Evolutionary conservation across 2,329 filamentous ascomycete genomes (phyloP).

Genomic region (Aureobasidium mangrovei): DNA sequence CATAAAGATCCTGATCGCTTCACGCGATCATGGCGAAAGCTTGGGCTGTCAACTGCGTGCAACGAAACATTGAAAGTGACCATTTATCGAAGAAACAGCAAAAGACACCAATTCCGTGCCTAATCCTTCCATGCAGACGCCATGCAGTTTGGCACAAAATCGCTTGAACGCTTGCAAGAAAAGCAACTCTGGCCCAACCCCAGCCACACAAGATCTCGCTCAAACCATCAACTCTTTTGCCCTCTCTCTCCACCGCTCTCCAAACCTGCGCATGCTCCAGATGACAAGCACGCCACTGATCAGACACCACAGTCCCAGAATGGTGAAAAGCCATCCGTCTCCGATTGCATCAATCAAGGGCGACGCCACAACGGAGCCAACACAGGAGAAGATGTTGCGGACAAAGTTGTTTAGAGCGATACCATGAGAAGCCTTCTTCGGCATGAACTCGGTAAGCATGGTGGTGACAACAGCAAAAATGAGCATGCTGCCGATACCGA

Average conservation of each 20-base stretch:
- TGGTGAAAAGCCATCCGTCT: constrained; percentile 68
- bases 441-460: constrained; percentile 80
- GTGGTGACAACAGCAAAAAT: constrained; percentile 67
- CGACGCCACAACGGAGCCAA: constrained; percentile 60
- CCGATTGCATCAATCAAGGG: constrained; percentile 64
- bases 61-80: no score
- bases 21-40: no score
- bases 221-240: constrained; percentile 5
- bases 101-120: no score
- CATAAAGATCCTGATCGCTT: no score
- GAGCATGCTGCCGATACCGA: constrained; percentile 70
- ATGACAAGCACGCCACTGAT: constrained; percentile 23
- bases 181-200: not conserved
- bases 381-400: constrained; percentile 67
- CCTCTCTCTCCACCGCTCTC: constrained; percentile 23
- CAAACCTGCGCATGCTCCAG: constrained; percentile 28
- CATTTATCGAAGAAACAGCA: no score
- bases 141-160: not conserved
- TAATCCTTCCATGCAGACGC: no score
- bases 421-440: constrained; percentile 58
- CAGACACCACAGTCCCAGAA: constrained; percentile 27
- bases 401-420: constrained; percentile 77
- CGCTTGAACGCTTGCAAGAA: not conserved
- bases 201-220: not conserved
- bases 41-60: no score